A percentile compares a stretch with the other conserved stretches of the same genome.
phyloP scores from a whole-genome alignment of 1,139 yeast genomes.

The Eremothecium sinecaudum region DNA sequence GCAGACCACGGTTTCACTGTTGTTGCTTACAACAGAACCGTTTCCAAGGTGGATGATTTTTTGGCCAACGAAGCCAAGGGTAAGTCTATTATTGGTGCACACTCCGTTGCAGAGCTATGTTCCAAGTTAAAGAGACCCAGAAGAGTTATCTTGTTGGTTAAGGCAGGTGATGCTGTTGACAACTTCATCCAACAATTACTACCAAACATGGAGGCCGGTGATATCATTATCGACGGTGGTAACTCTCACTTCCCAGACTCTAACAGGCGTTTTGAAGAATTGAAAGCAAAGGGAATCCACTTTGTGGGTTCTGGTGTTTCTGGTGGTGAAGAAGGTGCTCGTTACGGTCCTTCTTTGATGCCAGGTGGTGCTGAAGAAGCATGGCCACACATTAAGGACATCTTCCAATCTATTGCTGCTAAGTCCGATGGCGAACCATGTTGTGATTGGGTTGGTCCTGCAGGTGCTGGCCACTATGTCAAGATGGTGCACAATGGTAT shows the following conservation, averaged over 20 bases:
- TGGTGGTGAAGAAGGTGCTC: slow-evolving; percentile 99
- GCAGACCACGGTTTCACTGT: slow-evolving; percentile 98
- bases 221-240: slow-evolving; percentile 98
- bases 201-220: slow-evolving; percentile 92
- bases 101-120: slow-evolving; percentile 78
- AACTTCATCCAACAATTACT: slow-evolving; percentile 77
- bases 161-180: slow-evolving; percentile 96
- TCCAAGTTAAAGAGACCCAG: slow-evolving; percentile 94
- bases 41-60: slow-evolving; percentile 88
- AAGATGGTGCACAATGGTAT: slow-evolving; percentile 99
- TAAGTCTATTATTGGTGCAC: slow-evolving; percentile 90
- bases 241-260: slow-evolving; percentile 99
- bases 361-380: slow-evolving; percentile 99
- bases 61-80: slow-evolving; percentile 94
- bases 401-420: slow-evolving; percentile 94
- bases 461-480: slow-evolving; percentile 98
- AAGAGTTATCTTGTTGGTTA: slow-evolving; percentile 86
- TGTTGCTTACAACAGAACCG: slow-evolving; percentile 97
- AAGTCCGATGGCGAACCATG: slow-evolving; percentile 98
- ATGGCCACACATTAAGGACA: slow-evolving; percentile 96
- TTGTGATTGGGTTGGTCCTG: slow-evolving; percentile 99
- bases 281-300: slow-evolving; percentile 76
- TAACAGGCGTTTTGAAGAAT: slow-evolving; percentile 90
- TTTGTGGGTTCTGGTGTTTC: slow-evolving; percentile 99
- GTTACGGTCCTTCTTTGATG: slow-evolving; percentile 98